Evolutionary conservation across 768 basidiomycete genomes (phyloP), one percentile per base, ranked within the genome.

Genomic region (Antrodiella citrinella): DNA sequence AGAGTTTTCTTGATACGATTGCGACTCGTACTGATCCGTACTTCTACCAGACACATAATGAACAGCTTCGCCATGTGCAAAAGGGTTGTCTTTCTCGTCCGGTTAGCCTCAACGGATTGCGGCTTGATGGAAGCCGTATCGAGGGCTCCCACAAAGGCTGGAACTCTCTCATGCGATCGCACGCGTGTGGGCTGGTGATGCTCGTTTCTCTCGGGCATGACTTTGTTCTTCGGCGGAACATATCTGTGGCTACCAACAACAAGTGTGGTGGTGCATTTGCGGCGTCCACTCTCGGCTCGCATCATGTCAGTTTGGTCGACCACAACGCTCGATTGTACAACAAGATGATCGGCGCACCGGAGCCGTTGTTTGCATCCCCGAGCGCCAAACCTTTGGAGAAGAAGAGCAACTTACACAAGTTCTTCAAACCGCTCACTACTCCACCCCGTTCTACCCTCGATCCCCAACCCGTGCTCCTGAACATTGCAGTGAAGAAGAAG

Each of bases 141-240:
- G 60, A 67, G 22, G 62, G 60, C 0, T 57, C 50, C 1, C 64
- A 65, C 47, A 66, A 65, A 38, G 59, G 53, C 0, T 66, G 62
- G 64, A 66, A 66, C 30, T 23, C 46, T 1, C 22, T 67, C 0
- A 53, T 57, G 45, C 45, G 55, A 0, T 44, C 56, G 1, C 45
- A 55, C 13, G 54, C 66, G 0, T 60, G 62, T 23, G 61, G 65
- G 1, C 38, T 68, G 0, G 53, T 44, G 2, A 48, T 57, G 11
- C 47, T 67, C 11, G 11, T 35, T 0, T 39, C 47, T 0, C 58
- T 65, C 0, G n/a, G 51, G 2, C 56, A 59, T 5, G 59, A 67
- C 48, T 58, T 57, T 26, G 56, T 65, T 2, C 54, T 59, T 3
- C 54, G 54, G 1, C 46, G 54, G 0, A 67, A 67, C 9, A 19